Base-by-base conservation (phyloP, 179 eudicot genomes). In the Beta corolliflora region DNA sequence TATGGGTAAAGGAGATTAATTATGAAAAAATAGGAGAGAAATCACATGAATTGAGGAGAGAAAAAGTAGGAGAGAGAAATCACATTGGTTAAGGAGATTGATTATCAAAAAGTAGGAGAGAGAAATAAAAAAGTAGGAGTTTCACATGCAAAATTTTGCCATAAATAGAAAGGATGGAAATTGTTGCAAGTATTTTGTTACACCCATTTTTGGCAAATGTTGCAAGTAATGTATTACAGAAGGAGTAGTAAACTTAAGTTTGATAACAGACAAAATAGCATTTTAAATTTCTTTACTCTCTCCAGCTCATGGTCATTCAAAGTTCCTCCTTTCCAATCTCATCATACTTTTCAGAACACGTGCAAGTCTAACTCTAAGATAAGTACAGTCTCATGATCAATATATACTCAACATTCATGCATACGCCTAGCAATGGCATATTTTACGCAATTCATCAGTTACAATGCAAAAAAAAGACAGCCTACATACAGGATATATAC, bases 301-400 rank as follows among this genome's bases (percentile, higher is more conserved):
- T 52, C 0, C 31, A 14, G n/a, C 25, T 61, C 10, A 23, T 61
- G 21, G 64, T 61, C 50, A 21, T 23, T 14, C 36, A 19, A 10
- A 7, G 9, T 21, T 21, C 50, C 60, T 45, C 13, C 76, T 54
- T 31, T 15, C 76, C 53, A 56, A 8, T 8, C 23, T 71, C 9
- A 48, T 48, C 56, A 15, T 79, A 23, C 13, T 23, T 66, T 77
- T 12, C 50, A 15, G 12, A 29, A 77, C 18, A 67, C 41, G 8
- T 54, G 48, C 23, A 19, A 70, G 29, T 41, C 41, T 29, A 70
- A 50, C 46, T 64, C 48, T 70, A 70, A 77, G 58, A 21, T 16
- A 55, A 58, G 45, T 45, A 79, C 36, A 18, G 31, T 50, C 76
- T 72, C 44, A 48, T 72, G 18, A 21, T 50, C 54, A 76, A 63